Conservation (phyloP, 306 rosid species). For the Vigna nakashimae region DNA sequence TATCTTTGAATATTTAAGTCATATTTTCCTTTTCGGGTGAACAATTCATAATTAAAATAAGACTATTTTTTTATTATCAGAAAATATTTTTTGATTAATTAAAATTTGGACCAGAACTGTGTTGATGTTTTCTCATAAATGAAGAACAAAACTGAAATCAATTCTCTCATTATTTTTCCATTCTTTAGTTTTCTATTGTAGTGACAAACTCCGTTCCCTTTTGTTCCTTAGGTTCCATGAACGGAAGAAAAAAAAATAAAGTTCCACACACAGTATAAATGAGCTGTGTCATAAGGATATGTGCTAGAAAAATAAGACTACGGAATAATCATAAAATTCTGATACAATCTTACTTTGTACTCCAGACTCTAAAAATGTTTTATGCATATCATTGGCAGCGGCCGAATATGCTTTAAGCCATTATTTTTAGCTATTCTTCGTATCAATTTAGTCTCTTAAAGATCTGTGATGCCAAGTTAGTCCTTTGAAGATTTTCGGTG, state of each 20-base stretch:
- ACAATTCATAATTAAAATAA: too few relatives aligned
- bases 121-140: too few relatives aligned
- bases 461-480: slow-evolving; percentile 23
- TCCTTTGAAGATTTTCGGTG: slow-evolving; percentile 15
- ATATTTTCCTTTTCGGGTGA: too few relatives aligned
- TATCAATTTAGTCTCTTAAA: slow-evolving; percentile 29
- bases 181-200: background rate
- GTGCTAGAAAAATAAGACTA: background rate
- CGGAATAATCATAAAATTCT: slow-evolving; percentile 1
- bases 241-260: background rate
- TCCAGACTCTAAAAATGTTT: slow-evolving; percentile 16
- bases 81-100: too few relatives aligned
- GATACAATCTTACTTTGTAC: slow-evolving; percentile 24
- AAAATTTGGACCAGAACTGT: too few relatives aligned
- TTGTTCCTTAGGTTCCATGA: background rate
- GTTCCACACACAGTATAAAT: background rate
- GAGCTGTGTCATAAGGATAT: background rate
- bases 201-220: background rate
- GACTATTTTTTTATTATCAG: too few relatives aligned
- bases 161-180: background rate
- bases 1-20: too few relatives aligned
- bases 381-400: slow-evolving; percentile 37
- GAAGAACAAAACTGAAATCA: too few relatives aligned
- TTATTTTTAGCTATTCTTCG: slow-evolving; percentile 13
- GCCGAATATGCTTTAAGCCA: slow-evolving; percentile 11